These are phyloP conservation scores for Aspergillus glaucus DNA, from an alignment of 2,329 filamentous ascomycete genomes.

Conservation along the genomic window DNA sequence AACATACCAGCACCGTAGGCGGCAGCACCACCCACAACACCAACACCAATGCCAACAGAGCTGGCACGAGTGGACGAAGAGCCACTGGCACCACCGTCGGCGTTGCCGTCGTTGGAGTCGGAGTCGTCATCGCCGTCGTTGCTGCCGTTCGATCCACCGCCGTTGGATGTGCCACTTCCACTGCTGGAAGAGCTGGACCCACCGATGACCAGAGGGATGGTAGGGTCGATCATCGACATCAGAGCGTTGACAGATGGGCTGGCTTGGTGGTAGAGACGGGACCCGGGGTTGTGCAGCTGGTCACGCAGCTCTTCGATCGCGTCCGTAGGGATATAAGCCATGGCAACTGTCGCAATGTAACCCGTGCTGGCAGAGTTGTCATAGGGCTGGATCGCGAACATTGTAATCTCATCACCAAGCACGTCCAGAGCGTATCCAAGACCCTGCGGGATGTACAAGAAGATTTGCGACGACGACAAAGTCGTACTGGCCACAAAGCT, in stretches of 20 bases:
- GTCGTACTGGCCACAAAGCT: conserved; percentile 67
- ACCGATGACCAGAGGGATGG: conserved; percentile 62
- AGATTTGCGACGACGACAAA: conserved; percentile 76
- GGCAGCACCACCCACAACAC: conserved; percentile 69
- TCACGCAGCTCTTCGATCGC: conserved; percentile 62
- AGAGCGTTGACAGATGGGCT: conserved; percentile 62
- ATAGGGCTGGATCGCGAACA: conserved; percentile 68
- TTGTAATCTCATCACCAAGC: conserved; percentile 48
- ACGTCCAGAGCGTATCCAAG: conserved; percentile 57
- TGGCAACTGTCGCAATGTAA: conserved; percentile 74
- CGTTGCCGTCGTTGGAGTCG: conserved; percentile 28
- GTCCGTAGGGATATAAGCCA: conserved; percentile 67
- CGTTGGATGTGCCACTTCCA: conserved; percentile 21
- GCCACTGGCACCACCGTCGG: conserved; percentile 46
- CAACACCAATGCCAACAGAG: conserved; percentile 64
- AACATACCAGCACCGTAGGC: conserved; percentile 96
- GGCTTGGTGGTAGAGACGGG: conserved; percentile 67
- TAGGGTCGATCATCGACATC: conserved; percentile 75
- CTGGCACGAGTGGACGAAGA: conserved; percentile 32
- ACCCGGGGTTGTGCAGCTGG: conserved; percentile 65
- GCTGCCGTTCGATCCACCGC: conserved; percentile 35
- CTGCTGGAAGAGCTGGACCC: conserved; percentile 41
- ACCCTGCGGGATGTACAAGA: conserved; percentile 67
- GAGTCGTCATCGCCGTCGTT: conserved; percentile 36
- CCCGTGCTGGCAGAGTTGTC: conserved; percentile 61